Evolutionary conservation across 139 green algal species (phyloP).

Genomic region (Haematococcus lacustris): DNA sequence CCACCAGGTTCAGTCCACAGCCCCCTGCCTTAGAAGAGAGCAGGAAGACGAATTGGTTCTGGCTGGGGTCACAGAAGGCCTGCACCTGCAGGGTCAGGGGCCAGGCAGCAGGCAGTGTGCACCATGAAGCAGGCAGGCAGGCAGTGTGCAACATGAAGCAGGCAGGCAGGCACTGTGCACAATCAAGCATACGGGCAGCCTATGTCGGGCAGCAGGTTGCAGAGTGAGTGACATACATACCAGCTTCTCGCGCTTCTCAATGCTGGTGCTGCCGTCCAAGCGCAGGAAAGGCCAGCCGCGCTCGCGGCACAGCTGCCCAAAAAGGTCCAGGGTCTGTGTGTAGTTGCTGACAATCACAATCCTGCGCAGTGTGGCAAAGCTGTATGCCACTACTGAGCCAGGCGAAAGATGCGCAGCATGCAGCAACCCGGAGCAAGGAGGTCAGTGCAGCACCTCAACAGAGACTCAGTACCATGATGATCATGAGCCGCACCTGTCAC

Average conservation of each 20-base stretch:
- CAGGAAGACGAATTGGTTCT: slow-evolving; percentile 93
- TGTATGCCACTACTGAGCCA: too few relatives aligned
- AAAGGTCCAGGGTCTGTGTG: slow-evolving; percentile 79
- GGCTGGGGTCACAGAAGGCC: slow-evolving; percentile 45
- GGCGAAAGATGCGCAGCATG: neutral
- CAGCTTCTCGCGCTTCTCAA: slow-evolving; percentile 93
- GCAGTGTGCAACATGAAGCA: too few relatives aligned
- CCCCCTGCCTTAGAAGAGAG: slow-evolving; percentile 88
- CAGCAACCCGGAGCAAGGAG: neutral
- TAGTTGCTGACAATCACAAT: slow-evolving; percentile 94
- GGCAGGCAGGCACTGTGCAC: too few relatives aligned
- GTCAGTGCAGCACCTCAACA: neutral
- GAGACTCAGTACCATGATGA: too few relatives aligned
- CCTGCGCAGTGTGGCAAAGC: too few relatives aligned
- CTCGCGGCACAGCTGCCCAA: slow-evolving; percentile 79
- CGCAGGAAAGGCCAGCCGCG: slow-evolving; percentile 77
- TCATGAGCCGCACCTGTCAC: too few relatives aligned
- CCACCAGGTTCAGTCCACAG: slow-evolving; percentile 97
- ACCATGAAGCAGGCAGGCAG: too few relatives aligned
- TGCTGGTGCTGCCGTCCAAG: slow-evolving; percentile 84
- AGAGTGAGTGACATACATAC: too few relatives aligned
- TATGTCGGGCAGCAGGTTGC: too few relatives aligned
- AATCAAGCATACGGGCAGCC: too few relatives aligned
- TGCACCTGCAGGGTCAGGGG: slow-evolving; percentile 14
- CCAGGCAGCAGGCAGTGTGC: neutral